Percentiles rank a stretch among this genome's conserved stretches.
These are phyloP conservation scores for Blastocrithidia nonstop DNA, from an alignment of 208 protist species.

Conservation along the genomic window DNA sequence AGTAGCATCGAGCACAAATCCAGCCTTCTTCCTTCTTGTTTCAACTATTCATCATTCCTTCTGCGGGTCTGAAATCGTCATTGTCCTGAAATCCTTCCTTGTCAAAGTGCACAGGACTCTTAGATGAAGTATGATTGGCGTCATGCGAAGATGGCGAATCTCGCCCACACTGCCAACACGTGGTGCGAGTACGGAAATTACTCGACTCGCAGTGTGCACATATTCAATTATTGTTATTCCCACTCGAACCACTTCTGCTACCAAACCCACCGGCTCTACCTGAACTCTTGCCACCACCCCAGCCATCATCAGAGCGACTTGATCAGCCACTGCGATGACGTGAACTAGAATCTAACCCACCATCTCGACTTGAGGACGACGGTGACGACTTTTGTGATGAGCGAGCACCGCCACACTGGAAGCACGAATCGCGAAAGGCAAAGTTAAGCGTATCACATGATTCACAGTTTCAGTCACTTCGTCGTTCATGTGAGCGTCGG, in stretches of 20 bases:
- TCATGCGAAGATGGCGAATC: slow-evolving; percentile 7
- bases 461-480: slow-evolving; percentile 57
- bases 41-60: slow-evolving; percentile 18
- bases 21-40: slow-evolving; percentile 45
- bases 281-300: background rate
- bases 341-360: no score
- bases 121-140: no score
- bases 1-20: slow-evolving; percentile 74
- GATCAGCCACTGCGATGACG: background rate
- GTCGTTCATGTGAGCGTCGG: background rate
- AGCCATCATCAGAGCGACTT: background rate
- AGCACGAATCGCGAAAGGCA: slow-evolving; percentile 47
- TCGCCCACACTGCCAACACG: slow-evolving; percentile 70
- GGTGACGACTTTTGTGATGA: background rate
- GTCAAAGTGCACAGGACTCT: slow-evolving; percentile 36
- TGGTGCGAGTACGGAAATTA: slow-evolving; percentile 71
- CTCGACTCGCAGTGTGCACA: slow-evolving; percentile 56
- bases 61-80: slow-evolving; percentile 8
- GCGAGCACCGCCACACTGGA: slow-evolving; percentile 29
- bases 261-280: no score
- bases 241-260: slow-evolving; percentile 1
- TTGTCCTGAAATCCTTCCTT: slow-evolving; percentile 54
- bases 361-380: no score
- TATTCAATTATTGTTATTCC: slow-evolving; percentile 68
- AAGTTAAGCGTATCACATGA: slow-evolving; percentile 63